Evolutionary conservation across 2,329 filamentous ascomycete species (phyloP).

Genomic region (Lasiodiplodia theobromae): DNA sequence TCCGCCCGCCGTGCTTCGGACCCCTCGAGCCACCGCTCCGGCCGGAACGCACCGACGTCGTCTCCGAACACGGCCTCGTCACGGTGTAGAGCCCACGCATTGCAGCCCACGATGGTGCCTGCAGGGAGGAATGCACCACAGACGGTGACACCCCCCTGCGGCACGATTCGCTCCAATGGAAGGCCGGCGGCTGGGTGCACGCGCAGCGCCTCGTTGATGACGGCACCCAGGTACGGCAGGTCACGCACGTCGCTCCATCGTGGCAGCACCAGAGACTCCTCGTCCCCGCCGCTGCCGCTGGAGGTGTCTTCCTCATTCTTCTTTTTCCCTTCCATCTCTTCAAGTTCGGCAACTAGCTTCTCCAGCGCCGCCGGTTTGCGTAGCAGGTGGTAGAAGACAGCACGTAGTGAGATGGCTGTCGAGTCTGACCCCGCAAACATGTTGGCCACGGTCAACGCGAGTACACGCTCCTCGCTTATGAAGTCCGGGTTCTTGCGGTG

Average conservation of each 20-base stretch:
- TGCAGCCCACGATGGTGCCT: conserved; percentile 23
- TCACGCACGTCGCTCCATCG: conserved; percentile 13
- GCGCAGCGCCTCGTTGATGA: conserved; percentile 60
- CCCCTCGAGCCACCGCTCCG: conserved; percentile 25
- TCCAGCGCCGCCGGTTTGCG: conserved; percentile 35
- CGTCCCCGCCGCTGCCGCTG: conserved; percentile 35
- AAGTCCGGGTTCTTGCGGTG: conserved; percentile 3
- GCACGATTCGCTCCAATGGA: conserved; percentile 59
- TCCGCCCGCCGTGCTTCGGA: conserved; percentile 37
- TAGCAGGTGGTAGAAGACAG: conserved; percentile 48
- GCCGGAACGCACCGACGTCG: conserved; percentile 11
- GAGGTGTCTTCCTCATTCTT: conserved; percentile 36
- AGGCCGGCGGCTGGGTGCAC: conserved; percentile 59
- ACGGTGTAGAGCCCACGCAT: conserved; percentile 25
- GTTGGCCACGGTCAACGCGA: conserved; percentile 15
- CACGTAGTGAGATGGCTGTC: conserved; percentile 41
- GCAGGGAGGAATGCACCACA: background rate
- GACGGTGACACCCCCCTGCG: conserved; percentile 45
- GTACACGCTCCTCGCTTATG: conserved; percentile 4
- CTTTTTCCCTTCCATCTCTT: conserved; percentile 33
- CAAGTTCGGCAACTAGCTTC: conserved; percentile 40
- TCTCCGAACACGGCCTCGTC: conserved; percentile 10
- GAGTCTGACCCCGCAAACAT: conserved; percentile 17
- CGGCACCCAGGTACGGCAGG: conserved; percentile 57
- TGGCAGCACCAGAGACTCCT: conserved; percentile 34